Conservation (phyloP, 2,329 filamentous ascomycete genomes). For the Zymoseptoria tritici region DNA sequence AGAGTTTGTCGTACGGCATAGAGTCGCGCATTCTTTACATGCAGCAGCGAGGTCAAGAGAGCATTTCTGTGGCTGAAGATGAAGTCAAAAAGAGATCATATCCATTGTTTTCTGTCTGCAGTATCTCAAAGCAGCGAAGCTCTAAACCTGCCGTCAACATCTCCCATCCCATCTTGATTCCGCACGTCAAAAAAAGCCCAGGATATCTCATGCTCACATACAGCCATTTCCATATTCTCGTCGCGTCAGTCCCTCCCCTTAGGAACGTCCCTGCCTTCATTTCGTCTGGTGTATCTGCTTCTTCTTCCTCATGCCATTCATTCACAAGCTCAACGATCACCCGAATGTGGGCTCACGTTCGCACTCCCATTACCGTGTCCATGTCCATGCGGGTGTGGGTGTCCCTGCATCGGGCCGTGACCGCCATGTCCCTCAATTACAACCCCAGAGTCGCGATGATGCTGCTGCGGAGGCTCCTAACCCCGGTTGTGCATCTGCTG, state of each 20-base stretch:
- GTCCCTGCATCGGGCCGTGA: background rate
- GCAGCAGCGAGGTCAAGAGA: no score
- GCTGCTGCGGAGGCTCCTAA: slow-evolving; percentile 11
- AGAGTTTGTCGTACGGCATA: no score
- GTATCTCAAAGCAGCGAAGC: background rate
- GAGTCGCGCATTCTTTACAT: no score
- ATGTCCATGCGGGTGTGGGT: background rate
- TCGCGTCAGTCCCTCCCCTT: background rate
- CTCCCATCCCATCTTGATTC: background rate
- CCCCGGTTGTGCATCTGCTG: slow-evolving; percentile 27
- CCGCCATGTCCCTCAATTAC: background rate
- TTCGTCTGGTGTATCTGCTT: background rate
- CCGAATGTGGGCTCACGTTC: background rate
- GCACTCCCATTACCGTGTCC: background rate
- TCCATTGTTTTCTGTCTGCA: background rate
- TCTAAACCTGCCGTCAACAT: background rate
- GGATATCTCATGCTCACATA: background rate
- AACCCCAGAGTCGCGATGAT: background rate
- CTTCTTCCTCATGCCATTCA: background rate
- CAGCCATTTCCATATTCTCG: background rate
- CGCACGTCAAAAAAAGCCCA: background rate
- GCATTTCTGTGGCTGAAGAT: no score
- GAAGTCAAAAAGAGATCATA: background rate
- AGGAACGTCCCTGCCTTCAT: background rate
- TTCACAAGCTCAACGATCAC: background rate